phyloP scores from a whole-genome alignment of 495 filamentous ascomycete genomes.

The Hypoxylon fuscum region DNA sequence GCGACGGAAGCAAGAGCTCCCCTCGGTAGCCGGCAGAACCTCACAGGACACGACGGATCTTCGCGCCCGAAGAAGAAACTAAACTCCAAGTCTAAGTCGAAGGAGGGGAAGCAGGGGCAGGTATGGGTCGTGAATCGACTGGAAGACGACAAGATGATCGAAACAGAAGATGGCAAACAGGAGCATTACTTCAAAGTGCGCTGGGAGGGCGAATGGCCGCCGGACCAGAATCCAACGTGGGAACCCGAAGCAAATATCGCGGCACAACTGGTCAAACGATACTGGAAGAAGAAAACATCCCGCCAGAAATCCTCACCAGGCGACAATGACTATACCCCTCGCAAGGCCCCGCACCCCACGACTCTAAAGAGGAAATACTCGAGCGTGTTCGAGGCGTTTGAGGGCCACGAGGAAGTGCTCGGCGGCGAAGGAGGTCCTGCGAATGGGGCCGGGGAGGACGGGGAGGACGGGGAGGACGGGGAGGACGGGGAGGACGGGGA shows the following conservation, averaged over 20 bases:
- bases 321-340: neutral
- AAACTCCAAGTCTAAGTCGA: constrained; percentile 4
- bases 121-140: constrained; percentile 52
- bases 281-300: constrained; percentile 38
- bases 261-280: constrained; percentile 40
- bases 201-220: constrained; percentile 60
- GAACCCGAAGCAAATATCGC: constrained; percentile 56
- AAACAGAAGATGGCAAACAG: constrained; percentile 36
- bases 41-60: neutral
- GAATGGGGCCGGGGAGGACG: constrained; percentile 1
- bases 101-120: constrained; percentile 25
- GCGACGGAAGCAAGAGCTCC: neutral
- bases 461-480: too few relatives aligned
- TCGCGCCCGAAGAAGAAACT: neutral
- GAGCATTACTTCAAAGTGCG: constrained; percentile 51
- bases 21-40: neutral
- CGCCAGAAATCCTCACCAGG: neutral
- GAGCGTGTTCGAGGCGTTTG: constrained; percentile 53
- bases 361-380: constrained; percentile 44
- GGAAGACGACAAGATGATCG: constrained; percentile 45
- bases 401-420: constrained; percentile 37
- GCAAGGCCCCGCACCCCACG: constrained; percentile 1
- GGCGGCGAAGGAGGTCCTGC: neutral
- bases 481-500: constrained; percentile 18
- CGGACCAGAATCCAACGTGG: constrained; percentile 57